phyloP scores from a whole-genome alignment of 495 filamentous ascomycete species.

The Oidiodendron maius region DNA sequence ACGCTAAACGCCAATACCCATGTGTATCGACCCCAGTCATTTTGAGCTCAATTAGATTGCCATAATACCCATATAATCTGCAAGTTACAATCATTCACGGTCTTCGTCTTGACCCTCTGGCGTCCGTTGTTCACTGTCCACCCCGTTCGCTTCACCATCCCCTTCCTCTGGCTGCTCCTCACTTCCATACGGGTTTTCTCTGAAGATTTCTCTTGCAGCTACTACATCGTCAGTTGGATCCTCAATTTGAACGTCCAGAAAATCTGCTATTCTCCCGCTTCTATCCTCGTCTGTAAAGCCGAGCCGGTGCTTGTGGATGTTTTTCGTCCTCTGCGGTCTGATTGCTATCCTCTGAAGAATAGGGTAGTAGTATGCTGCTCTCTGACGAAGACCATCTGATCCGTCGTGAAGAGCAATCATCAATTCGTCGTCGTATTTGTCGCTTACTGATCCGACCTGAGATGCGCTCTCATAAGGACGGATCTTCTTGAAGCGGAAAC shows the following conservation, averaged over 20 bases:
- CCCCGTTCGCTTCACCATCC: slow-evolving; percentile 9
- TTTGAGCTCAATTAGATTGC: too few species aligned
- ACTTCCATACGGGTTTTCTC: slow-evolving; percentile 16
- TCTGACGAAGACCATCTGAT: slow-evolving; percentile 42
- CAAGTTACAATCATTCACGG: too few species aligned
- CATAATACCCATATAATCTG: too few species aligned
- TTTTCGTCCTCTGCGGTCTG: slow-evolving; percentile 49
- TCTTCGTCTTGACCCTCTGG: too few species aligned
- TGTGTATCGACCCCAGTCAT: too few species aligned
- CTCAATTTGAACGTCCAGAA: slow-evolving; percentile 18
- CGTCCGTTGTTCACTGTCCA: neutral
- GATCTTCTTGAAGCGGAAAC: slow-evolving; percentile 69
- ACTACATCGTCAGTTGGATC: slow-evolving; percentile 13
- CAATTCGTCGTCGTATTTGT: slow-evolving; percentile 52
- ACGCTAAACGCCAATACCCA: too few species aligned
- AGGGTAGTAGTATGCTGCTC: slow-evolving; percentile 86
- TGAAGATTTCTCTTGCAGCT: slow-evolving; percentile 13
- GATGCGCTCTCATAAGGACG: slow-evolving; percentile 79
- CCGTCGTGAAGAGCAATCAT: slow-evolving; percentile 43
- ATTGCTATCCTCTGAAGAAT: slow-evolving; percentile 61
- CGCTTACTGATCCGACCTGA: slow-evolving; percentile 61
- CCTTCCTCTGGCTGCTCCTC: slow-evolving; percentile 1
- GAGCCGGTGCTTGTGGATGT: slow-evolving; percentile 31
- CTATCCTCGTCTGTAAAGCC: slow-evolving; percentile 4
- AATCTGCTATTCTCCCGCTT: slow-evolving; percentile 13